Percentiles rank a stretch among this genome's conserved stretches.
These are phyloP conservation scores for Lachnum nothofagi DNA, from an alignment of 2,329 filamentous ascomycete genomes.

Conservation along the genomic window DNA sequence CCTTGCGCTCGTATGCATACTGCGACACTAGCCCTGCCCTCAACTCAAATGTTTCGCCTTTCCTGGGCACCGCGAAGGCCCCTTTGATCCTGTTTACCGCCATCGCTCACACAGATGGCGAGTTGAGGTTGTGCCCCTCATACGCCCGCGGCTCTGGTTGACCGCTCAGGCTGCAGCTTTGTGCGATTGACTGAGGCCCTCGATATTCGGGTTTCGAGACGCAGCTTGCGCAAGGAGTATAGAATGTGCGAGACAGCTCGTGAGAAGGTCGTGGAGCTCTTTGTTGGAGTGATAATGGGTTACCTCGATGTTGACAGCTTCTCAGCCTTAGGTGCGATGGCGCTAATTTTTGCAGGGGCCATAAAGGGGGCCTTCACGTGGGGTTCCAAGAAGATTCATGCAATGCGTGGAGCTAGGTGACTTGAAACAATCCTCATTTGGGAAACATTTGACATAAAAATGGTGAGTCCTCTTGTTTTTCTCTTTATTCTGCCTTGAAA, in stretches of 20 bases:
- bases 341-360: conserved; percentile 14
- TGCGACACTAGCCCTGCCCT: conserved; percentile 93
- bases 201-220: conserved; percentile 3
- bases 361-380: conserved; percentile 18
- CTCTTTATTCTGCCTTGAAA: not conserved
- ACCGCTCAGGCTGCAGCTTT: conserved; percentile 22
- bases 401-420: not conserved
- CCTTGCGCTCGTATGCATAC: conserved; percentile 98
- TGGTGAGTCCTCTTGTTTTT: conserved; percentile 17
- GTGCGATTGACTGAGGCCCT: conserved; percentile 14
- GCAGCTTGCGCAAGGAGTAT: too few relatives aligned
- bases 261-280: not conserved
- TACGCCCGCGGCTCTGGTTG: conserved; percentile 27
- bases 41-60: conserved; percentile 97
- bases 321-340: conserved; percentile 8
- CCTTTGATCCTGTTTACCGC: conserved; percentile 94
- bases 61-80: conserved; percentile 86
- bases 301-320: conserved; percentile 2
- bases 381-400: conserved; percentile 16
- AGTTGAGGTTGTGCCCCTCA: conserved; percentile 35
- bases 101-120: conserved; percentile 52
- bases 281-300: not conserved
- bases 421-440: conserved; percentile 18
- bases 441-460: conserved; percentile 12
- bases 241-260: too few relatives aligned